These are phyloP conservation scores for Linnemannia exigua DNA, from an alignment of 192 early-diverging fungal genomes.

Conservation along the genomic window DNA sequence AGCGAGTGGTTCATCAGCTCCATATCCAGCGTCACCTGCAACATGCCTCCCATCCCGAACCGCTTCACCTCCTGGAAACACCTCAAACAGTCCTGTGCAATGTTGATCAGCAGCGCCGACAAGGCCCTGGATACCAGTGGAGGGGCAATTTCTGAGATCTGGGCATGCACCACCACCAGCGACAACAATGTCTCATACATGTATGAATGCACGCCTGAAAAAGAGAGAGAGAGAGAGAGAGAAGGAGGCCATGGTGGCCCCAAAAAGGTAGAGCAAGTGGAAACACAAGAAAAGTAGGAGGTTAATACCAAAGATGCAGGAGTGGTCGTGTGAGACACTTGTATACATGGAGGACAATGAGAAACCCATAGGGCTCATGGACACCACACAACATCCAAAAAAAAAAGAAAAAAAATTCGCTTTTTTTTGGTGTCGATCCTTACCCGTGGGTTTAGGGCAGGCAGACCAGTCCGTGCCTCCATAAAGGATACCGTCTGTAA, in stretches of 20 bases:
- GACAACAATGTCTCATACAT: conserved; percentile 87
- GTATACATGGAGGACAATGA: neutral
- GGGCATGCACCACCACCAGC: conserved; percentile 91
- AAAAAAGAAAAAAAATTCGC: neutral
- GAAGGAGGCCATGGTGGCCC: neutral
- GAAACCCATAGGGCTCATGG: neutral
- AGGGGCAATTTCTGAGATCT: conserved; percentile 88
- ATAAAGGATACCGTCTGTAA: conserved; percentile 85
- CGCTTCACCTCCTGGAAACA: conserved; percentile 83
- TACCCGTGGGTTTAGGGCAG: conserved; percentile 81
- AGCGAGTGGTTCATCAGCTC: conserved; percentile 91
- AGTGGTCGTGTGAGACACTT: neutral
- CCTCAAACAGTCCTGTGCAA: conserved; percentile 87
- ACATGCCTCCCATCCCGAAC: conserved; percentile 93
- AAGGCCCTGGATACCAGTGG: conserved; percentile 84
- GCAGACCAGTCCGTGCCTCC: conserved; percentile 92
- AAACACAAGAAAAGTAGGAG: conserved; percentile 8
- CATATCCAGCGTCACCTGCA: conserved; percentile 95
- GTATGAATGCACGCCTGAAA: conserved; percentile 89
- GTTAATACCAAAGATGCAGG: neutral
- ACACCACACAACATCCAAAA: neutral
- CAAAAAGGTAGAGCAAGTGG: neutral
- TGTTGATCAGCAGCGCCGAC: conserved; percentile 75
- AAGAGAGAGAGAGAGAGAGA: conserved; percentile 5
- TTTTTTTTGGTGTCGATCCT: neutral